These are phyloP conservation scores for Hypoxylon rickii DNA, from an alignment of 495 filamentous ascomycete genomes.

Conservation along the genomic window DNA sequence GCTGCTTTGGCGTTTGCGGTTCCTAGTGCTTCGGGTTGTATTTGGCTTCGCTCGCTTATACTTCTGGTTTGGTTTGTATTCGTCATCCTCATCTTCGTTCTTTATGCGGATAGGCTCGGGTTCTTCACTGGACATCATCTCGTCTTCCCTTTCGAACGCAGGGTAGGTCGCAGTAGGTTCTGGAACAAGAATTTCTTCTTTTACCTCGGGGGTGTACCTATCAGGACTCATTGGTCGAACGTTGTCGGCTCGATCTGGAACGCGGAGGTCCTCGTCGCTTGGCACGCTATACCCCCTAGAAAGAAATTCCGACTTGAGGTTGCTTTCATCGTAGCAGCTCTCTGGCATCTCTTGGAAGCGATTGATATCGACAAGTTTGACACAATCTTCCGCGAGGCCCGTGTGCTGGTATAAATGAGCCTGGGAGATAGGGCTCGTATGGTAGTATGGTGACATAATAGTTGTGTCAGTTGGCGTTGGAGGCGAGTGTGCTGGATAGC, in stretches of 20 bases:
- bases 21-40: conserved; percentile 19
- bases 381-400: conserved; percentile 38
- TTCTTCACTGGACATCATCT: conserved; percentile 16
- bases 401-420: conserved; percentile 36
- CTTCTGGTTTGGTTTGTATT: conserved; percentile 28
- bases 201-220: conserved; percentile 23
- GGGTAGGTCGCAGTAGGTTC: conserved; percentile 27
- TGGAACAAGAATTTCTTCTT: conserved; percentile 41
- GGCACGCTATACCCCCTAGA: conserved; percentile 35
- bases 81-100: conserved; percentile 32
- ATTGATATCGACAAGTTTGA: conserved; percentile 48
- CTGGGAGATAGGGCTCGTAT: conserved; percentile 16
- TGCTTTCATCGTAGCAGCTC: conserved; percentile 38
- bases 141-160: conserved; percentile 14
- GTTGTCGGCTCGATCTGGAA: conserved; percentile 8
- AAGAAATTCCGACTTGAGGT: conserved; percentile 20
- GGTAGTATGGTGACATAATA: conserved; percentile 34
- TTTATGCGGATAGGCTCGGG: conserved; percentile 13
- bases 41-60: conserved; percentile 15
- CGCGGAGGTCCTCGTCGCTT: conserved; percentile 27
- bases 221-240: conserved; percentile 29
- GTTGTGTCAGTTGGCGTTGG: conserved; percentile 41
- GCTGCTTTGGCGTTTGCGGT: conserved; percentile 28
- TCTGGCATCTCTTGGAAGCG: conserved; percentile 34
- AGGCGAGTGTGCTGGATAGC: conserved; percentile 40